phyloP scores from a whole-genome alignment of 192 early-diverging fungal species.

The Coemansia sp. region DNA sequence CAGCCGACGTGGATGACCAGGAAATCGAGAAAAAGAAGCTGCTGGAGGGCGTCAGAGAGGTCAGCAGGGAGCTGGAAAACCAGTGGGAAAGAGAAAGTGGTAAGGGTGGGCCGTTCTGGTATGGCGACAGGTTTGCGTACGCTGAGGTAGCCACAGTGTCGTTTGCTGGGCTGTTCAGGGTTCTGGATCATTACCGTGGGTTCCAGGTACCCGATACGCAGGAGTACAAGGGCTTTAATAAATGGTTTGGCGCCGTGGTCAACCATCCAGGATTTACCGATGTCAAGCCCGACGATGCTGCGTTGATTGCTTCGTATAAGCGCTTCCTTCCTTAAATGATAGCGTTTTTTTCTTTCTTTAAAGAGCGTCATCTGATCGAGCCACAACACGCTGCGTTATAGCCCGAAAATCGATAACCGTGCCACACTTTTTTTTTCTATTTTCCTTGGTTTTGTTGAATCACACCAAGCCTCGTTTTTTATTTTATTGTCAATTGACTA shows the following conservation, averaged over 20 bases:
- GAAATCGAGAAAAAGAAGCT: not conserved
- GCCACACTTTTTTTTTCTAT: too few species aligned
- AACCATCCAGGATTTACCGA: conserved; percentile 24
- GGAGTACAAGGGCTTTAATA: conserved; percentile 32
- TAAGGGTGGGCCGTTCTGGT: conserved; percentile 2
- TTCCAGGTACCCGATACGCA: conserved; percentile 17
- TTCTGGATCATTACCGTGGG: not conserved
- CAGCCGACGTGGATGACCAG: not conserved
- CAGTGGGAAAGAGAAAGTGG: conserved; percentile 12
- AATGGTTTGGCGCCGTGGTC: conserved; percentile 31
- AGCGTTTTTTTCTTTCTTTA: too few species aligned
- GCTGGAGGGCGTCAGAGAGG: conserved; percentile 3
- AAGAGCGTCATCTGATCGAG: not conserved
- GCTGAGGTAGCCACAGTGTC: not conserved
- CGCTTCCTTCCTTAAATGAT: conserved; percentile 19
- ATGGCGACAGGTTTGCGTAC: not conserved
- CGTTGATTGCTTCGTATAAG: conserved; percentile 19
- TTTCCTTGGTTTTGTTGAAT: too few species aligned
- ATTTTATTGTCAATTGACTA: too few species aligned
- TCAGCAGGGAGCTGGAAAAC: not conserved
- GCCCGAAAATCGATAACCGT: not conserved
- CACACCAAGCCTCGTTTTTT: too few species aligned
- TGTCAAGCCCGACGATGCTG: conserved; percentile 14
- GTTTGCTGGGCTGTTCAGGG: not conserved
- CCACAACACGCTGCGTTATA: not conserved